Evolutionary conservation across 352 stramenopile species (phyloP), one percentile per base, ranked within the genome.

Genomic region (Plasmopara viticola): DNA sequence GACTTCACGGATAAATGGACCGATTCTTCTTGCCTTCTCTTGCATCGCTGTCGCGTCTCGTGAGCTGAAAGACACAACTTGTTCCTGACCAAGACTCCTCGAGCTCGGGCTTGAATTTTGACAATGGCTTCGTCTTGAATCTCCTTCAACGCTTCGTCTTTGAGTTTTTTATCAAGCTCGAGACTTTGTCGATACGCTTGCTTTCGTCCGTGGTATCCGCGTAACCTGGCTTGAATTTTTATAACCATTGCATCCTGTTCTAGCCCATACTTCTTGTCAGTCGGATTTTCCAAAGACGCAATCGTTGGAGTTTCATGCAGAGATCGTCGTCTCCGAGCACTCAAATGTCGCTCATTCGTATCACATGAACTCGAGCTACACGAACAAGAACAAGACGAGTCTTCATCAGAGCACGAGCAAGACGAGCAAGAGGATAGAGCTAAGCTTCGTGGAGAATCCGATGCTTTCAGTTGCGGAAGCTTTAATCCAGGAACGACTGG

Each of bases 31-130:
- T 25, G 20, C 20, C 20, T 25, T 25, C 20, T 25, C 20, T 25
- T 25, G 20, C 20, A 25, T 25, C 20, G 1, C 20, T 25, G 20
- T 25, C 3, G 20, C 20, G 1, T 25, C 20, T 25, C 20, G 20
- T 25, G 20, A 25, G 20, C 20, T 3, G 20, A 25, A 25, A 25
- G 20, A 25, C 1, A 25, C 20, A 25, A 25, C 20, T 25, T 25
- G 20, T 25, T 25, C 20, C 20, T 25, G 3, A 25, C 3, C 2
- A 82, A 43, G 8, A 73, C 63, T 12, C 70, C 72, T 38, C 73
- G 64, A 10, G 68, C 45, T 47, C 58, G 58, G 0, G 64, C 62
- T 40, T 86, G 74, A 42, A 86, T 86, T 9, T 63, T 61, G 20
- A 66, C 33, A 29, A 60, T 51, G 5, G 62, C 62, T 39, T 72